These are phyloP conservation scores for Haplosporangium gracile DNA, from an alignment of 192 early-diverging fungal species.

Conservation along the genomic window DNA sequence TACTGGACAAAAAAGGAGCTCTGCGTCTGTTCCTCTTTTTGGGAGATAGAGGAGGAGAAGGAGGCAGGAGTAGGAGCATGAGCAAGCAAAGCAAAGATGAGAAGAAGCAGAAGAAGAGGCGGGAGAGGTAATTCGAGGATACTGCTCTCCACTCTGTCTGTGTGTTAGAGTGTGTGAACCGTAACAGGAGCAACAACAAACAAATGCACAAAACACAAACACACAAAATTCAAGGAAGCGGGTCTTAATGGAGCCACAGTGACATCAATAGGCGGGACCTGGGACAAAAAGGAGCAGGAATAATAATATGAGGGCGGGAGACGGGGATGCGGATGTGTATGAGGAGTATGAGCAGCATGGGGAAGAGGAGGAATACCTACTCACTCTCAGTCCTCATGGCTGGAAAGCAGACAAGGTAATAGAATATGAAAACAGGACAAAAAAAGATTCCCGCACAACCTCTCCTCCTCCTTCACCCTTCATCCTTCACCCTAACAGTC, in stretches of 20 bases:
- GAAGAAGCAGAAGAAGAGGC: background rate
- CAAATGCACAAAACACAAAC: background rate
- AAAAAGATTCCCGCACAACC: constrained; percentile 9
- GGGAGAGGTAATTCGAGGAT: background rate
- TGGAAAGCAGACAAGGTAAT: background rate
- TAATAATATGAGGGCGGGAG: background rate
- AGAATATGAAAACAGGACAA: background rate
- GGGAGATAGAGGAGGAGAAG: background rate
- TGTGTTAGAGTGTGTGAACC: background rate
- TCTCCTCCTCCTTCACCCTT: background rate
- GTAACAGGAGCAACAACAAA: background rate
- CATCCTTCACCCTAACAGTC: background rate
- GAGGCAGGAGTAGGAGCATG: background rate
- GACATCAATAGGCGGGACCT: background rate
- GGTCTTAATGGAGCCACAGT: background rate
- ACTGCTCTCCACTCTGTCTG: background rate
- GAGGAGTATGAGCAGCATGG: background rate
- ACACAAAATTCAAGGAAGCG: background rate
- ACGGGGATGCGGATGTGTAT: background rate
- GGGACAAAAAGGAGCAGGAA: constrained; percentile 4
- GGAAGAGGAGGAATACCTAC: background rate
- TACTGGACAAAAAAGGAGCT: background rate
- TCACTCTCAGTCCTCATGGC: background rate
- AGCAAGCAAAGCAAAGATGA: background rate
- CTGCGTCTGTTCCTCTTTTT: too few species aligned